A percentile compares a stretch with the other conserved stretches of the same genome.
These are phyloP conservation scores for Amanita subjunquillea DNA, from an alignment of 768 basidiomycete genomes.

Conservation along the genomic window DNA sequence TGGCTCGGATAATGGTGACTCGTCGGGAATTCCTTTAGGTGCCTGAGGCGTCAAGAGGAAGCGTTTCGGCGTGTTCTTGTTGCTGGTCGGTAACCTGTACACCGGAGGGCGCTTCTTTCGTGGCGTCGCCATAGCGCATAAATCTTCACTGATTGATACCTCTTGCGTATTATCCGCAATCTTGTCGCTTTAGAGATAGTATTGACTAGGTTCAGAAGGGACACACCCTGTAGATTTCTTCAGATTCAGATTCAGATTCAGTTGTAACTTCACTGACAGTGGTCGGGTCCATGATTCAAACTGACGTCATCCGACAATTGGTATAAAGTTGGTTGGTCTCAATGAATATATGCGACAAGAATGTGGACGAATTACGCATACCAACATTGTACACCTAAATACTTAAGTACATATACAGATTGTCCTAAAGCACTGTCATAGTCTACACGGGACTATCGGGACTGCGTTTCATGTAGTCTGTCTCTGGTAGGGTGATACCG, in stretches of 20 bases:
- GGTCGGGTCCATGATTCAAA: neutral
- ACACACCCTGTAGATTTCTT: neutral
- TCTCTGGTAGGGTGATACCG: neutral
- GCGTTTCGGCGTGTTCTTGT: neutral
- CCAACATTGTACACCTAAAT: neutral
- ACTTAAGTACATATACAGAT: neutral
- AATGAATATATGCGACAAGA: neutral
- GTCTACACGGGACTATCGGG: neutral
- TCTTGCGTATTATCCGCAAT: neutral
- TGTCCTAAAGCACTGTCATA: neutral
- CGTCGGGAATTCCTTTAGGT: neutral
- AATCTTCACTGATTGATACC: neutral
- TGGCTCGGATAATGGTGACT: neutral
- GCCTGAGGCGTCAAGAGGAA: neutral
- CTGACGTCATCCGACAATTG: neutral
- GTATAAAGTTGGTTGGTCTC: neutral
- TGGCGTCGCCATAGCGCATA: neutral
- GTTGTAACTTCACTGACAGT: neutral
- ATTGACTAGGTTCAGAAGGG: neutral
- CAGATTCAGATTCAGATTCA: neutral
- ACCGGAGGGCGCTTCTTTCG: neutral
- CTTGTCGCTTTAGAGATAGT: neutral
- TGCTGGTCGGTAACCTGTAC: neutral
- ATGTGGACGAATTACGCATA: neutral
- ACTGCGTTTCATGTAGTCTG: neutral